Evolutionary conservation across 306 rosid species (phyloP), one percentile per base, ranked within the genome.

Genomic region (Cicer judaicum): DNA sequence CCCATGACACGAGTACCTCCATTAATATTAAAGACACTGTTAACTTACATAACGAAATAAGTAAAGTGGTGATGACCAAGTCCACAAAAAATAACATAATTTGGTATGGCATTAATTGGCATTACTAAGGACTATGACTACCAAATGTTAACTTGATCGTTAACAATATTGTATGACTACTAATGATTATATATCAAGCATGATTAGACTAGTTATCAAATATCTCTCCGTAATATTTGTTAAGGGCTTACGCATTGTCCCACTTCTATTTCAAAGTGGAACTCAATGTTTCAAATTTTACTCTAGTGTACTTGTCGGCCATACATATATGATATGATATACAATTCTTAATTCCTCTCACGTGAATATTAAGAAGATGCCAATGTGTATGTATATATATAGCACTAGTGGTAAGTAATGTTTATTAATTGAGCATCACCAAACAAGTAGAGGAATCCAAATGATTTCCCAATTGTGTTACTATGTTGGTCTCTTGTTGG

Each of bases 261-360:
- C 82, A 77, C 74, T 68, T 52, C 10, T 9, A 9, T 52, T 66
- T 41, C 72, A 16, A 40, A 82, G 88, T 84, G 87, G 85, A 63
- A 60, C 43, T 34, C 18, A 66, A 41, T 6, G 50, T 68, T 80
- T 79, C 85, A 76, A 76, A 55, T 50, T 48, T 49, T 41, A 65
- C 69, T 63, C 64, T 15, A 80, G 41, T 57, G 55, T 73, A 34
- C 73, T 41, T 72, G 92, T 88, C 92, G 82, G 91, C 91, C 91
- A 87, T 55, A 64, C 49, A 64, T 15, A 29, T 43, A 72, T 48
- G 24, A 62, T 18, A 6, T 55, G 7, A 56, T 71, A 13, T 16
- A 6, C 11, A 59, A 6, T 72, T 71, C 24, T 29, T 29, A 29
- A 29, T 64, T 18, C 18, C 41, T 42, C 55, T 10, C 43, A 7